These are phyloP conservation scores for Rosa multiflora DNA, from an alignment of 306 rosid genomes.

Conservation along the genomic window DNA sequence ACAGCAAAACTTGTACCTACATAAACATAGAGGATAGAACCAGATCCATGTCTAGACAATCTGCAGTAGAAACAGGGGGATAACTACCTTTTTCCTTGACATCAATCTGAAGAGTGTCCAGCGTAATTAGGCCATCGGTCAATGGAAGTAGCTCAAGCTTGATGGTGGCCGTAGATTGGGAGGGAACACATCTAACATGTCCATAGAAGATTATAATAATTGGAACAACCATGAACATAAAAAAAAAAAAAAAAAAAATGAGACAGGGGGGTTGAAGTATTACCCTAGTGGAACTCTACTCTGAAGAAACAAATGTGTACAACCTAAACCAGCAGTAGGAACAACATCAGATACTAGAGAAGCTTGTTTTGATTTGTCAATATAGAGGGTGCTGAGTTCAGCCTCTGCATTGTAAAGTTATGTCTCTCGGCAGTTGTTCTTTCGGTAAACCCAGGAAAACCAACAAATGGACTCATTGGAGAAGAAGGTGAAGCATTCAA, in stretches of 20 bases:
- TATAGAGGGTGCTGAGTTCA: conserved; percentile 42
- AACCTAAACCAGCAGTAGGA: conserved; percentile 62
- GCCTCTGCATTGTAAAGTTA: conserved; percentile 36
- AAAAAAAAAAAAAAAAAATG: background rate
- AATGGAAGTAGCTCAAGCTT: conserved; percentile 93
- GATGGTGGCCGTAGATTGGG: conserved; percentile 76
- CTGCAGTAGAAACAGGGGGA: background rate
- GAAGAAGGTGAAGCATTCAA: conserved; percentile 63
- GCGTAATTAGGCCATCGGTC: conserved; percentile 83
- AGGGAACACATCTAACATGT: conserved; percentile 65
- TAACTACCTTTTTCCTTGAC: conserved; percentile 81
- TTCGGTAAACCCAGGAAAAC: conserved; percentile 55
- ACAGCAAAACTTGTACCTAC: no score
- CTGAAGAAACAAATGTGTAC: conserved; percentile 91
- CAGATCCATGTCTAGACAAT: background rate
- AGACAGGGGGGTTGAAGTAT: conserved; percentile 13
- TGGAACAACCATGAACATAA: conserved; percentile 9
- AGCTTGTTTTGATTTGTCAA: conserved; percentile 41
- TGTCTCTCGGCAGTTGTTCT: conserved; percentile 45
- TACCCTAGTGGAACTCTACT: conserved; percentile 99
- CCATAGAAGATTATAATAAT: conserved; percentile 26
- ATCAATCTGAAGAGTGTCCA: conserved; percentile 79
- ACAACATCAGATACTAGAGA: conserved; percentile 50
- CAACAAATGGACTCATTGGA: conserved; percentile 72
- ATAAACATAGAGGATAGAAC: no score